Percentiles rank a stretch among this genome's conserved stretches.
These are phyloP conservation scores for Suillus cothurnatus DNA, from an alignment of 768 basidiomycete genomes.

Conservation along the genomic window DNA sequence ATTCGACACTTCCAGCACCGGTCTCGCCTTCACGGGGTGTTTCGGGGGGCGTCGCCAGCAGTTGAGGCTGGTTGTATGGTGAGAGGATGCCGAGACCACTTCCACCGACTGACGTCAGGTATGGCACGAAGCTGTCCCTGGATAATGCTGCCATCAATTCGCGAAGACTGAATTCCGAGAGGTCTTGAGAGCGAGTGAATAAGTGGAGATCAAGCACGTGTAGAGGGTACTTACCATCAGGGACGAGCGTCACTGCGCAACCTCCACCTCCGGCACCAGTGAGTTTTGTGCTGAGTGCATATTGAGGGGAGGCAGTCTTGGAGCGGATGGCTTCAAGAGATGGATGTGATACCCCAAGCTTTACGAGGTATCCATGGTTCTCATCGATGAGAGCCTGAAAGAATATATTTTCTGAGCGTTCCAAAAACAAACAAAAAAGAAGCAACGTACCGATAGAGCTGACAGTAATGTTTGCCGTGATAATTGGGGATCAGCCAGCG, in stretches of 20 bases:
- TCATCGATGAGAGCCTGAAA: constrained; percentile 77
- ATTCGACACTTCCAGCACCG: constrained; percentile 3
- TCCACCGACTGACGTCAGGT: constrained; percentile 93
- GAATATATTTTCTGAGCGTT: not conserved
- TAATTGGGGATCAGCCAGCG: constrained; percentile 73
- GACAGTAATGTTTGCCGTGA: constrained; percentile 65
- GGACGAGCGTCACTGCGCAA: constrained; percentile 94
- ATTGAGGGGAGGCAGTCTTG: constrained; percentile 65
- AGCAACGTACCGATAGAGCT: constrained; percentile 67
- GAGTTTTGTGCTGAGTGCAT: constrained; percentile 84
- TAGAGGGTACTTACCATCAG: constrained; percentile 68
- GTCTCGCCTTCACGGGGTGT: constrained; percentile 14
- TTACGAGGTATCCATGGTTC: constrained; percentile 85
- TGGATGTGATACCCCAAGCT: constrained; percentile 91
- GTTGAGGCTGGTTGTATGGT: constrained; percentile 47
- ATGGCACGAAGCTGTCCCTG: constrained; percentile 72
- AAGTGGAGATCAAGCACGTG: not conserved
- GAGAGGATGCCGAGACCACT: constrained; percentile 88
- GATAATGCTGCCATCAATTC: constrained; percentile 53
- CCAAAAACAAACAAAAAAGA: constrained; percentile 12
- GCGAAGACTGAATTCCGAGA: constrained; percentile 59
- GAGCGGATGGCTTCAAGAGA: constrained; percentile 78
- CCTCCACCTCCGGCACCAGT: constrained; percentile 99
- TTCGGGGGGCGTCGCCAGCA: constrained; percentile 33
- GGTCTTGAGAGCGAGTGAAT: constrained; percentile 51